Evolutionary conservation across 2,329 filamentous ascomycete species (phyloP).

Genomic region (Colletotrichum abscissum): DNA sequence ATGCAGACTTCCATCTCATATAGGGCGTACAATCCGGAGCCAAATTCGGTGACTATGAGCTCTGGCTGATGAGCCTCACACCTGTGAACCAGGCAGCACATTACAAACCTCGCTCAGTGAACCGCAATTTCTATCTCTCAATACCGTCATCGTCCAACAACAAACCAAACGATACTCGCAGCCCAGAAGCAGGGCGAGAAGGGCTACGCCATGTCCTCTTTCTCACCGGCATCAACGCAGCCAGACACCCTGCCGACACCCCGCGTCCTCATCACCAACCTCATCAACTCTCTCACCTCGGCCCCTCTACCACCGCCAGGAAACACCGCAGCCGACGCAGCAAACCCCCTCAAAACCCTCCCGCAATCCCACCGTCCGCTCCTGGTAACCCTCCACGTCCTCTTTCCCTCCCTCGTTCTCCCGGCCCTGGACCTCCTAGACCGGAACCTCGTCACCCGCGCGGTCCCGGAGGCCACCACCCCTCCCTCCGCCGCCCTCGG

Average conservation of each 20-base stretch:
- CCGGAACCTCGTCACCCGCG: constrained; percentile 74
- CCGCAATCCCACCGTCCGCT: constrained; percentile 60
- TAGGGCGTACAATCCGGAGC: background rate
- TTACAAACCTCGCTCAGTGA: background rate
- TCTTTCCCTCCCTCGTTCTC: constrained; percentile 84
- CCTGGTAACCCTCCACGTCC: constrained; percentile 83
- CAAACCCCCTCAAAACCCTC: constrained; percentile 41
- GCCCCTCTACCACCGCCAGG: constrained; percentile 39
- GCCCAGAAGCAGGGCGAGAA: background rate
- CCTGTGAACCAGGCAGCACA: background rate
- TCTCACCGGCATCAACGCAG: background rate
- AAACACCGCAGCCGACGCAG: constrained; percentile 27
- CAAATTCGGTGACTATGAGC: no score
- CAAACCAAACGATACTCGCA: no score
- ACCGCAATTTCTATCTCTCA: background rate
- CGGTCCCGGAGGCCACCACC: constrained; percentile 45
- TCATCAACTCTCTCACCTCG: constrained; percentile 56
- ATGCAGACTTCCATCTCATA: background rate
- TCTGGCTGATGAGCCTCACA: background rate
- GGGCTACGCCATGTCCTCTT: background rate
- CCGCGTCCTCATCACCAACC: constrained; percentile 58
- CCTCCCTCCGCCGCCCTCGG: background rate
- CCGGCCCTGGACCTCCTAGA: constrained; percentile 91
- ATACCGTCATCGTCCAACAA: background rate
- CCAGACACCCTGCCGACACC: constrained; percentile 48